A percentile compares a stretch with the other conserved stretches of the same genome.
phyloP scores from a whole-genome alignment of 2,329 filamentous ascomycete genomes.

The Westerdykella ornata region DNA sequence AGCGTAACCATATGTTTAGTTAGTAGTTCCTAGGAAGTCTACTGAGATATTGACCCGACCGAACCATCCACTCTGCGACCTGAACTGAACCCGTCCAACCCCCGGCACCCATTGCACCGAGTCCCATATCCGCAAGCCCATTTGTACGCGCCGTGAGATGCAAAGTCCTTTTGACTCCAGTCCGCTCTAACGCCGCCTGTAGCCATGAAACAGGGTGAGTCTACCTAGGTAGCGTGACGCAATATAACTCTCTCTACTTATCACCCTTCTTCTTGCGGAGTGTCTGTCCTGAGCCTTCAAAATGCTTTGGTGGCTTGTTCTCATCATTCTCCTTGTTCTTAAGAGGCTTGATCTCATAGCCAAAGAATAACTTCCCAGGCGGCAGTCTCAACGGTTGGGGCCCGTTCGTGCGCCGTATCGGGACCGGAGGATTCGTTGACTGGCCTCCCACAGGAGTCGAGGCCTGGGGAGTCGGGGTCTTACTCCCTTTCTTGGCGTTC shows the following conservation, averaged over 20 bases:
- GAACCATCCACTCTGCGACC: background rate
- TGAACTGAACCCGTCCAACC: too few relatives aligned
- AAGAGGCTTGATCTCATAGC: conserved; percentile 84
- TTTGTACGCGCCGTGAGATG: background rate
- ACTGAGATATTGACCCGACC: background rate
- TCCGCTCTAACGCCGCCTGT: too few relatives aligned
- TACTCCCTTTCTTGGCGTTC: conserved; percentile 73
- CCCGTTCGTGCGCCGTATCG: conserved; percentile 57
- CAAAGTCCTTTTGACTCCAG: too few relatives aligned
- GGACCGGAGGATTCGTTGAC: conserved; percentile 38
- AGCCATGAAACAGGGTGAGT: background rate
- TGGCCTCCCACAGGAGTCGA: conserved; percentile 58
- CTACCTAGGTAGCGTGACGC: background rate
- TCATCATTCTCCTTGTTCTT: conserved; percentile 68
- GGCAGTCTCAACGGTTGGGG: conserved; percentile 79
- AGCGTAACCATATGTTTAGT: too few relatives aligned
- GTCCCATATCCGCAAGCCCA: background rate
- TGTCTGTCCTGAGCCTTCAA: conserved; percentile 79
- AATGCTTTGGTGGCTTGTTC: conserved; percentile 60
- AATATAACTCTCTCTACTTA: conserved; percentile 17
- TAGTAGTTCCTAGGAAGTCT: too few relatives aligned
- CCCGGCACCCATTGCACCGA: background rate
- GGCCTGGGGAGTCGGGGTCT: conserved; percentile 57
- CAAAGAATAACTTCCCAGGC: conserved; percentile 91
- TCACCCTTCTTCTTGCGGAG: conserved; percentile 66